phyloP scores from a whole-genome alignment of 768 basidiomycete species.

The Sporobolomyces phaffii region DNA sequence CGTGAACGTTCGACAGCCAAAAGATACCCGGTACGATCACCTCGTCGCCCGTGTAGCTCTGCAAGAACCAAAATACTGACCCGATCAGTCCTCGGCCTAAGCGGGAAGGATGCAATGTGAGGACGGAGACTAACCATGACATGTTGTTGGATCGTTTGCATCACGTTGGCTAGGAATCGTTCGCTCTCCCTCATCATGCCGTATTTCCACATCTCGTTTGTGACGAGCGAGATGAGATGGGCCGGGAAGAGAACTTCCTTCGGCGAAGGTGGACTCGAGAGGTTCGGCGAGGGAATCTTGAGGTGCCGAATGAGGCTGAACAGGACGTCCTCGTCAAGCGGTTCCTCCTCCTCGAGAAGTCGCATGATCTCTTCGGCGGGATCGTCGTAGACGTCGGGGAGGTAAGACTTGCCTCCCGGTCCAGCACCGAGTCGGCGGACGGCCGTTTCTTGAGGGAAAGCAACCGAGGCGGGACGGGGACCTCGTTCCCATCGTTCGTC shows the following conservation, averaged over 20 bases:
- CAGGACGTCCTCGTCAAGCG: constrained; percentile 86
- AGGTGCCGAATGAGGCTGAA: constrained; percentile 81
- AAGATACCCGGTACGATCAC: constrained; percentile 93
- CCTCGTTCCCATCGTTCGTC: constrained; percentile 35
- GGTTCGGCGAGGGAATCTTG: constrained; percentile 84
- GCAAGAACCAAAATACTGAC: too few species aligned
- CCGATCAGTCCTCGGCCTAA: too few species aligned
- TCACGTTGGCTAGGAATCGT: constrained; percentile 94
- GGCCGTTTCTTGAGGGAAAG: constrained; percentile 34
- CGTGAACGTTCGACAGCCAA: constrained; percentile 99
- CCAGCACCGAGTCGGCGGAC: constrained; percentile 32
- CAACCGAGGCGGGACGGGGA: constrained; percentile 38
- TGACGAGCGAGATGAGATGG: constrained; percentile 90
- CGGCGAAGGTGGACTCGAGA: constrained; percentile 82
- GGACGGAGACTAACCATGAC: constrained; percentile 98
- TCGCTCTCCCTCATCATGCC: constrained; percentile 95
- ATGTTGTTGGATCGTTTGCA: constrained; percentile 94
- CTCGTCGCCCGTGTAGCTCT: constrained; percentile 77
- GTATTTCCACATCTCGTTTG: constrained; percentile 99
- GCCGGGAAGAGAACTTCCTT: constrained; percentile 99
- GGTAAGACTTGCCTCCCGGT: constrained; percentile 39
- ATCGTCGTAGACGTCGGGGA: constrained; percentile 64
- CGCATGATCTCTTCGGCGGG: constrained; percentile 91
- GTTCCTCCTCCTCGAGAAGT: constrained; percentile 82
- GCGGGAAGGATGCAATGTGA: too few species aligned